Percentiles rank a stretch among this genome's conserved stretches.
phyloP scores from a whole-genome alignment of 371 early-diverging fungal genomes.

The Batkoa obscura region DNA sequence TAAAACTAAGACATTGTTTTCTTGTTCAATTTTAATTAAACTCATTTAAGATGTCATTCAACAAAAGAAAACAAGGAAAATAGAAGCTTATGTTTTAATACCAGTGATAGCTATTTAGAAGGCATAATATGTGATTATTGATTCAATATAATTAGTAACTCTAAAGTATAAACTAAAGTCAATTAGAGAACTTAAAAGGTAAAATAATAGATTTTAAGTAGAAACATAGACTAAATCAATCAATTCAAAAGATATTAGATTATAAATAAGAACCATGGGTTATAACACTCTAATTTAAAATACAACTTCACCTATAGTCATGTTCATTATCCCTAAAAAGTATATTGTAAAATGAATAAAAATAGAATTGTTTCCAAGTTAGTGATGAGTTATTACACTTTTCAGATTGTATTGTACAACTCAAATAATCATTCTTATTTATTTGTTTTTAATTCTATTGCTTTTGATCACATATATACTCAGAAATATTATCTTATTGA shows the following conservation, averaged over 20 bases:
- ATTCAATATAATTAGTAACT: slow-evolving; percentile 54
- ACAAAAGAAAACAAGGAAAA: too few species aligned
- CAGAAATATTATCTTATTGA: slow-evolving; percentile 92
- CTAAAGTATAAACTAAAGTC: slow-evolving; percentile 79
- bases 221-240: background rate
- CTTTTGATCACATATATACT: slow-evolving; percentile 83
- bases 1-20: too few species aligned
- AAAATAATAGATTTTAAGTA: slow-evolving; percentile 5
- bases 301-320: slow-evolving; percentile 87
- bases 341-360: slow-evolving; percentile 80
- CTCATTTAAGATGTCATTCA: too few species aligned
- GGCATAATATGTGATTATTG: slow-evolving; percentile 90
- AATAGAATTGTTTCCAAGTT: slow-evolving; percentile 74
- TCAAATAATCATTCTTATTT: background rate
- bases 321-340: slow-evolving; percentile 73
- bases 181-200: slow-evolving; percentile 96
- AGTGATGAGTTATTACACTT: slow-evolving; percentile 68
- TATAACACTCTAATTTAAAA: slow-evolving; percentile 87
- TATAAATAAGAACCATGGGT: slow-evolving; percentile 88
- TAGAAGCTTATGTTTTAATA: slow-evolving; percentile 56
- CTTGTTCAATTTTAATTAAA: too few species aligned
- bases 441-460: background rate
- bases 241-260: slow-evolving; percentile 41
- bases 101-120: slow-evolving; percentile 81
- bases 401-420: slow-evolving; percentile 86